Evolutionary conservation across 306 rosid genomes (phyloP).

Genomic region (Echinosophora koreensis): DNA sequence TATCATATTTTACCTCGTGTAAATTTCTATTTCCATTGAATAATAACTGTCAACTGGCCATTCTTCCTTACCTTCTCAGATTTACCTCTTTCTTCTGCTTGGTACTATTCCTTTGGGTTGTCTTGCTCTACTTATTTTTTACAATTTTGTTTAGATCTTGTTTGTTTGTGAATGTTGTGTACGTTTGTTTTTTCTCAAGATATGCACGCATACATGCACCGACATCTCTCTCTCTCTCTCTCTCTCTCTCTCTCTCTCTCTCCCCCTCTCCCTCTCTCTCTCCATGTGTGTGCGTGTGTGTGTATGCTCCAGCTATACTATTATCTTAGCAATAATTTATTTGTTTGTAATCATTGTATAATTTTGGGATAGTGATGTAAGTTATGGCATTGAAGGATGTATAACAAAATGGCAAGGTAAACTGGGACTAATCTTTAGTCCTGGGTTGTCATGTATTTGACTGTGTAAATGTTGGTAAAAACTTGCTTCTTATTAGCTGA

Average conservation of each 20-base stretch:
- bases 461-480: slow-evolving; percentile 31
- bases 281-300: neutral
- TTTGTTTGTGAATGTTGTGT: neutral
- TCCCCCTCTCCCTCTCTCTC: too few species aligned
- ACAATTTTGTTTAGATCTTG: neutral
- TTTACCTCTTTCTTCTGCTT: neutral
- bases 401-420: slow-evolving; percentile 22
- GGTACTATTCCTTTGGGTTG: neutral
- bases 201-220: neutral
- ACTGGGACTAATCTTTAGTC: neutral
- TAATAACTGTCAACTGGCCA: neutral
- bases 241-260: too few species aligned
- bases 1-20: neutral
- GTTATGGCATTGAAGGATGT: neutral
- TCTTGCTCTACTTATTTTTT: neutral
- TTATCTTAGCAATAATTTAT: neutral
- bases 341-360: neutral
- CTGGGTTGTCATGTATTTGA: slow-evolving; percentile 29
- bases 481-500: slow-evolving; percentile 33
- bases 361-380: slow-evolving; percentile 1
- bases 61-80: slow-evolving; percentile 18
- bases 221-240: too few species aligned
- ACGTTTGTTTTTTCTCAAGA: neutral
- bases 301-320: neutral
- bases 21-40: neutral